Base-by-base conservation (phyloP, 2,329 filamentous ascomycete genomes). In the Ophiocordyceps robertsii region DNA sequence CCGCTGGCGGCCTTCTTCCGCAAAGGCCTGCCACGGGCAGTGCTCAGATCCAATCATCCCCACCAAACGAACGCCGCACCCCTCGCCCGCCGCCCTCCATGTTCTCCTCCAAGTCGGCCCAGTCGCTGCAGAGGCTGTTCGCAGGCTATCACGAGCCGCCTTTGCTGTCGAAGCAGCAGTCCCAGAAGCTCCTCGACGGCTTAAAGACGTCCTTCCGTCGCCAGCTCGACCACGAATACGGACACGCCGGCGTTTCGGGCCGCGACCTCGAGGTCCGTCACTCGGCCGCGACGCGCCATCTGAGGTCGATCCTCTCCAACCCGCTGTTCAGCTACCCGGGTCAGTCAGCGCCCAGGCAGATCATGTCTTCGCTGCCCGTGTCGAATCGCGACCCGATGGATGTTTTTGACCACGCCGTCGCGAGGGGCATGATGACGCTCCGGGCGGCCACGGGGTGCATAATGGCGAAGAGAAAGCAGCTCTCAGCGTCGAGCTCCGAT, bases 211-310 rank as follows among this genome's bases (percentile, higher is more conserved):
- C 73, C 3, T 79, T 79, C 53, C 68, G 74, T 41, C 66, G 66
- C 43, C 69, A 75, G 29, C 69, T 79, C n/a, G 73, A 77, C 50
- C 64, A 60, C 37, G 73, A 78, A 52, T 70, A 78, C 51, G 73
- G 73, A 46, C 67, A 60, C 32, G 48, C 38, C 30, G 45, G 44
- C 49, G 40, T 29, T 46, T 36, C 44, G 30, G 52, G 54, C 27
- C 29, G 46, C 12, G 45, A 40, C 21, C 41, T 47, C 17, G 49
- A 47, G 29, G 37, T 46, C 59, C 47, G 72, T 67, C 51, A 56
- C 39, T 62, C 62, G 11, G 59, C 61, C 27, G 55, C 61, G 5
- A 60, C 52, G 46, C 64, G 62, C 14, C 75, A 78, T 56, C 55
- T 78, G n/a, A 68, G 66, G 44, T 65, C 71, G 30, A 73, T 79